A percentile compares a stretch with the other conserved stretches of the same genome.
These are phyloP conservation scores for Tolypocladium amazonense DNA, from an alignment of 2,329 filamentous ascomycete species.

Conservation along the genomic window DNA sequence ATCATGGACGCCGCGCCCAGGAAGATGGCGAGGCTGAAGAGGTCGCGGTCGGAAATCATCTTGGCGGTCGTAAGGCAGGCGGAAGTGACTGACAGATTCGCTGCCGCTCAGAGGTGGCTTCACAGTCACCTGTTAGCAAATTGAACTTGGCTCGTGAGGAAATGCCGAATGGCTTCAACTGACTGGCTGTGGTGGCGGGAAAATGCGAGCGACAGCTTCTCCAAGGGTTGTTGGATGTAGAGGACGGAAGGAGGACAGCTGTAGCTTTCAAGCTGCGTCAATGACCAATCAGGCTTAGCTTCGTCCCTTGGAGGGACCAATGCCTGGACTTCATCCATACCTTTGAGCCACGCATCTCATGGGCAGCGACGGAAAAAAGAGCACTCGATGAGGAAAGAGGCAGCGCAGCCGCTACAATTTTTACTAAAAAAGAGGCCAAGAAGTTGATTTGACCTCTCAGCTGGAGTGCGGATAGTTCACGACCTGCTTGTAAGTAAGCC, in stretches of 20 bases:
- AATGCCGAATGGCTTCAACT: background rate
- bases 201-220: background rate
- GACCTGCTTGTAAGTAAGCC: too few relatives aligned
- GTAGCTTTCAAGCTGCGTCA: conserved; percentile 3
- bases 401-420: background rate
- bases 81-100: background rate
- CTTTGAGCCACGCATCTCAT: too few relatives aligned
- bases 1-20: conserved; percentile 85
- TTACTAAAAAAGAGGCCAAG: background rate
- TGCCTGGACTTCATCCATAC: background rate
- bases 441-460: background rate
- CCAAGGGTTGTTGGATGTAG: background rate
- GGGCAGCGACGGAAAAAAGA: background rate
- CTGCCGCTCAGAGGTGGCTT: background rate
- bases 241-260: conserved; percentile 8
- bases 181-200: background rate
- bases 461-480: background rate
- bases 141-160: background rate
- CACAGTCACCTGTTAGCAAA: background rate
- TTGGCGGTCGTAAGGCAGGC: conserved; percentile 23
- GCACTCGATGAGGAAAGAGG: background rate
- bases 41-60: conserved; percentile 91
- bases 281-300: background rate
- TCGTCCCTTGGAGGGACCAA: background rate
- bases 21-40: conserved; percentile 88